Evolutionary conservation across 2,329 filamentous ascomycete genomes (phyloP).

Genomic region (Talaromyces atroroseus): DNA sequence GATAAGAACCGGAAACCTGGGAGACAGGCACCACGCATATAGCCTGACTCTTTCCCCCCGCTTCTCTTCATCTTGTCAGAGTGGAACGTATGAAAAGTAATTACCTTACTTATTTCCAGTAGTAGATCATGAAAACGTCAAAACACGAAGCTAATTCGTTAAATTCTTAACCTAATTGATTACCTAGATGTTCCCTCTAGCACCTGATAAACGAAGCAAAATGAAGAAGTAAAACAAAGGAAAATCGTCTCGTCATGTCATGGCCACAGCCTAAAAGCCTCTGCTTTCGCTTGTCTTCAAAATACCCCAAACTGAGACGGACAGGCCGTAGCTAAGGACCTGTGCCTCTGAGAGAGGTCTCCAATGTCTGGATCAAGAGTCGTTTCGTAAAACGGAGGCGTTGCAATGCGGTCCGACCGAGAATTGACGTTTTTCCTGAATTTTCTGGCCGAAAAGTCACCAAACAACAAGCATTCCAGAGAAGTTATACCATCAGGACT

Average conservation of each 20-base stretch:
- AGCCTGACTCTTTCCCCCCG: no score
- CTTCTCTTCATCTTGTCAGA: no score
- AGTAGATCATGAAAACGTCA: no score
- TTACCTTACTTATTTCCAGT: no score
- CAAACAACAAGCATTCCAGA: neutral
- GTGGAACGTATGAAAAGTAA: no score
- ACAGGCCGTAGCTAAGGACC: slow-evolving; percentile 1
- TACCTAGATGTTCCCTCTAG: neutral
- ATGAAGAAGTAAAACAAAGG: neutral
- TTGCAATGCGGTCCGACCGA: neutral
- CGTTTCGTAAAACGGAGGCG: neutral
- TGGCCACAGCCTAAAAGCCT: neutral
- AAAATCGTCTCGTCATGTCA: neutral
- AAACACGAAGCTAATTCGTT: neutral
- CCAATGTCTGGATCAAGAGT: neutral
- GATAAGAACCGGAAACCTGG: no score
- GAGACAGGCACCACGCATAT: no score
- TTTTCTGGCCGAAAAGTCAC: neutral
- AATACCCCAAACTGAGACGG: slow-evolving; percentile 1
- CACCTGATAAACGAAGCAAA: neutral
- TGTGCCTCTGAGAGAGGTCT: neutral
- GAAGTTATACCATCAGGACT: neutral
- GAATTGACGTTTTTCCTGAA: neutral
- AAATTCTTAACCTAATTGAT: neutral
- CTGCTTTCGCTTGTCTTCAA: neutral